Evolutionary conservation across 495 filamentous ascomycete genomes (phyloP).

Genomic region (Talaromyces adpressus): DNA sequence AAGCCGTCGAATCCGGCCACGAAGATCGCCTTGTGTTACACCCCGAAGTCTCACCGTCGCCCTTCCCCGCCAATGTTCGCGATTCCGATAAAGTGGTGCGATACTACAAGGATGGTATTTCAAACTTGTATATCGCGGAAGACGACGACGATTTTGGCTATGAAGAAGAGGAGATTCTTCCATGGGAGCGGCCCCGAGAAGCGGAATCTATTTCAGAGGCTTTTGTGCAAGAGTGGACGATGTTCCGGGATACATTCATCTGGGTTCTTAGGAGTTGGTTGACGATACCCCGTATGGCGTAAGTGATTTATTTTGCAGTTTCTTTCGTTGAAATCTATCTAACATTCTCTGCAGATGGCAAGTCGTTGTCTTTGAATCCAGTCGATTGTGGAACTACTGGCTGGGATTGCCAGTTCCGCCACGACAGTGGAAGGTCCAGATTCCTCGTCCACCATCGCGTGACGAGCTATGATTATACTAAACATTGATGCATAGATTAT

Average conservation of each 20-base stretch:
- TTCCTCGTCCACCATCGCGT: constrained; percentile 25
- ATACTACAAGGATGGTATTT: constrained; percentile 28
- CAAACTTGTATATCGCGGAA: constrained; percentile 38
- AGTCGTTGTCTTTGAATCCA: constrained; percentile 52
- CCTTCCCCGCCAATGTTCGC: not conserved
- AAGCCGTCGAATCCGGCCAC: constrained; percentile 40
- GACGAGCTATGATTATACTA: constrained; percentile 48
- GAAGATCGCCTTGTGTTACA: constrained; percentile 27
- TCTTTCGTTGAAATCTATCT: constrained; percentile 6
- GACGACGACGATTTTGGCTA: constrained; percentile 29
- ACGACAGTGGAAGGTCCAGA: constrained; percentile 56
- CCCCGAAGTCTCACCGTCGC: not conserved
- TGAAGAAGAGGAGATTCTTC: constrained; percentile 18
- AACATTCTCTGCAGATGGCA: constrained; percentile 38
- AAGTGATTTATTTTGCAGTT: constrained; percentile 34
- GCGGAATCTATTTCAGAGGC: constrained; percentile 45
- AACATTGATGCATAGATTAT: constrained; percentile 8
- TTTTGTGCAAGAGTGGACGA: constrained; percentile 54
- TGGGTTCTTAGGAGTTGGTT: constrained; percentile 68
- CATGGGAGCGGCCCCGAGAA: constrained; percentile 30
- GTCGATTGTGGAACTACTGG: constrained; percentile 66
- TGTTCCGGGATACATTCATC: constrained; percentile 52
- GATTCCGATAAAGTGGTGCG: constrained; percentile 16
- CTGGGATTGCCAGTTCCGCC: constrained; percentile 69
- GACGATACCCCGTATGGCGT: constrained; percentile 60